Base-by-base conservation (phyloP, 805 yeast genomes). In the Clavispora phyllophila region DNA sequence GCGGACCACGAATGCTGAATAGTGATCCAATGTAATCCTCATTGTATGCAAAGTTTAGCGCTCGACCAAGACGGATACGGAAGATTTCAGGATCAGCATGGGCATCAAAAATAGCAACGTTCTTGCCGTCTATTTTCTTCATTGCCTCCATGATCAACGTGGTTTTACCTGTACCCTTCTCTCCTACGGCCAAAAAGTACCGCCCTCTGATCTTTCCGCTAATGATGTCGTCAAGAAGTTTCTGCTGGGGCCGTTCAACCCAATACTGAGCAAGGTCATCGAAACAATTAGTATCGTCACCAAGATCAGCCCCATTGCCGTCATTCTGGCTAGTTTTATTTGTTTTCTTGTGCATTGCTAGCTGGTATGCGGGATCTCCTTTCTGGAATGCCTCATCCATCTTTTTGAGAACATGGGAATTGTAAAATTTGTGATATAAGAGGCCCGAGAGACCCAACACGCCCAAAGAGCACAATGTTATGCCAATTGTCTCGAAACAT, bases 41-140 rank as follows among this genome's bases (percentile, higher is more conserved):
- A 49, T 76, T 82, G 57, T 72, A 87, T 32, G 80, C 80, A 57
- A 81, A 87, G 46, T 83, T 79, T 38, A 87, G 65, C 0, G 95
- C 90, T 46, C 77, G 75, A 2, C 95, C 95, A 9, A 87, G 66
- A 32, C 95, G 63, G 18, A 86, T 76, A 45, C 95, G 69, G 57
- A 87, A 82, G 38, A 87, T 79, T 57, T 87, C 95, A 0, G 91
- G 87, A 57, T 87, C 95, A 0, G 90, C 82, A 54, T 86, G 93
- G 1, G 93, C 93, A 56, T 87, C 95, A 46, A 87, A 66, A 38
- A 82, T 72, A 0, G 87, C 77, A 39, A 87, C 86, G 52, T 82
- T 78, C 39, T 64, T 61, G 0, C 90, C 87, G 29, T 73, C 65
- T 2, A 77, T 78, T 49, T 81, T 76, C 45, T 79, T 74, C 70